A percentile compares a stretch with the other conserved stretches of the same genome.
Conservation (phyloP, 129 eudicot genomes). For the Kitagawia praeruptora region DNA sequence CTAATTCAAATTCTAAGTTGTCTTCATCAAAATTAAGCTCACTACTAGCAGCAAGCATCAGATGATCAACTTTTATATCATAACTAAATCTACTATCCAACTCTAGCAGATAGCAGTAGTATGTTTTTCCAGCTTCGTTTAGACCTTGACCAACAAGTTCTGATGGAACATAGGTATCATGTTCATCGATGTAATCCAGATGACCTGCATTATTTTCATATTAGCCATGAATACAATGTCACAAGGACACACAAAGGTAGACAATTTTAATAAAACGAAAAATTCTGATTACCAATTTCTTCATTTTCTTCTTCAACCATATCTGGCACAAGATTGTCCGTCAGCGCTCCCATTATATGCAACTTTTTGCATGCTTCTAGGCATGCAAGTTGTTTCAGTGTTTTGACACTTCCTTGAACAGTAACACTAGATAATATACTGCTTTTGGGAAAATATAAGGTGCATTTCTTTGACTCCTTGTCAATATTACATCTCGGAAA, state of each 20-base stretch:
- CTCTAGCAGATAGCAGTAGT: slow-evolving; percentile 37
- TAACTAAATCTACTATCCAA: slow-evolving; percentile 17
- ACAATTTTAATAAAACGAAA: not conserved
- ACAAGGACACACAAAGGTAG: not conserved
- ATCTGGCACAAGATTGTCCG: slow-evolving; percentile 83
- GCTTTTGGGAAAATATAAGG: slow-evolving; percentile 57
- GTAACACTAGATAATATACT: slow-evolving; percentile 46
- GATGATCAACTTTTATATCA: slow-evolving; percentile 21
- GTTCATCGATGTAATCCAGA: slow-evolving; percentile 9
- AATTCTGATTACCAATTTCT: slow-evolving; percentile 34
- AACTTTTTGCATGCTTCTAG: slow-evolving; percentile 77
- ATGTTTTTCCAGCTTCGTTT: slow-evolving; percentile 5
- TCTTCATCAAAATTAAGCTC: slow-evolving; percentile 28
- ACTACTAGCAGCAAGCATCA: slow-evolving; percentile 31
- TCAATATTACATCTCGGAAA: slow-evolving; percentile 53
- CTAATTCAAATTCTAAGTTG: slow-evolving; percentile 19
- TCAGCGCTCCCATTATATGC: slow-evolving; percentile 60
- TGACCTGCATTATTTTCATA: not conserved
- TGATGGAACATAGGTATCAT: slow-evolving; percentile 14
- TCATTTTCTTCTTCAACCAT: slow-evolving; percentile 41
- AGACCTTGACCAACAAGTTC: slow-evolving; percentile 28
- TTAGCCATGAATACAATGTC: not conserved
- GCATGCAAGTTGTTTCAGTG: slow-evolving; percentile 68
- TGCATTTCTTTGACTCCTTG: slow-evolving; percentile 37
- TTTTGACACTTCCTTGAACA: slow-evolving; percentile 37